Percentiles rank a stretch among this genome's conserved stretches.
phyloP scores from a whole-genome alignment of 768 basidiomycete species.

The Pholiota molesta region DNA sequence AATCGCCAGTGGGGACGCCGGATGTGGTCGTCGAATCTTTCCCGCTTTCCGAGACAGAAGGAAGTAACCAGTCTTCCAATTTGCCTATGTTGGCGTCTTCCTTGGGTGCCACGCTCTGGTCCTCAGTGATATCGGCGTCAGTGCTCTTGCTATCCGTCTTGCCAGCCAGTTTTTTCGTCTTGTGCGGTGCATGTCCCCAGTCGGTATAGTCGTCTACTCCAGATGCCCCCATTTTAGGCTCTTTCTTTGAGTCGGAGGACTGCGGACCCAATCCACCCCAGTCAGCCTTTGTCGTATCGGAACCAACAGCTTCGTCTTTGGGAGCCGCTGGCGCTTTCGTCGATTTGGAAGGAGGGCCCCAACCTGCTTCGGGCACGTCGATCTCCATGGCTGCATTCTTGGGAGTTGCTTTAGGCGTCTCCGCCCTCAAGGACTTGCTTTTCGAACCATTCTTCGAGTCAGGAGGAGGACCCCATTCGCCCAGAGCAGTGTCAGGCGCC shows the following conservation, averaged over 20 bases:
- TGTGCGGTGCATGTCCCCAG: conserved; percentile 2
- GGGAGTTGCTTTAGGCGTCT: not conserved
- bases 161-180: not conserved
- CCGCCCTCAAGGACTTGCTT: no score
- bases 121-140: not conserved
- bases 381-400: not conserved
- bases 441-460: not conserved
- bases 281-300: not conserved
- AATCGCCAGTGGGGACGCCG: not conserved
- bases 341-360: not conserved
- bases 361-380: not conserved
- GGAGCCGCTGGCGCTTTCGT: not conserved
- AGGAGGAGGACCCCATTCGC: not conserved
- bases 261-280: not conserved
- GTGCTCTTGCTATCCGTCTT: not conserved
- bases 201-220: not conserved
- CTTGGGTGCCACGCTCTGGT: not conserved
- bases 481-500: not conserved
- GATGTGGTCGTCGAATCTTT: not conserved
- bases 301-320: not conserved
- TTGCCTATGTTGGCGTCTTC: not conserved
- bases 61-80: not conserved
- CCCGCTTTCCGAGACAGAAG: not conserved
- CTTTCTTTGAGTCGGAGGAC: not conserved
- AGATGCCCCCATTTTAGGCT: not conserved